Conservation (phyloP, 176 grass and related monocot species). For the Neostapfia colusana region DNA sequence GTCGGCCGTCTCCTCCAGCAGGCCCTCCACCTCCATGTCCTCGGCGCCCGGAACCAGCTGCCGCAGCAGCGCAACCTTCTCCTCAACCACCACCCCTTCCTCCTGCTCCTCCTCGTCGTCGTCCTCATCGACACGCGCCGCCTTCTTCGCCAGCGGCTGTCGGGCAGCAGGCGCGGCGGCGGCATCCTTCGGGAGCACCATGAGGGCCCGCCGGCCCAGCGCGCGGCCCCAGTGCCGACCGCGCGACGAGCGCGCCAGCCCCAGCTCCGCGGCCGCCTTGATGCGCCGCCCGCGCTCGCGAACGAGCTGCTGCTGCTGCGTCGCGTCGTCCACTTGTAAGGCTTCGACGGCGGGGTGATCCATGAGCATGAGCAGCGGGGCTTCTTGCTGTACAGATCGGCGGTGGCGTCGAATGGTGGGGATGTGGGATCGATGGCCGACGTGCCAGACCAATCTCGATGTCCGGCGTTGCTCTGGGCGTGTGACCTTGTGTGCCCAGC, state of each 20-base stretch:
- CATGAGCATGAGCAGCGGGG: background rate
- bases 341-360: background rate
- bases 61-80: constrained; percentile 58
- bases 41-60: constrained; percentile 73
- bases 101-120: background rate
- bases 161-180: background rate
- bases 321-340: background rate
- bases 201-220: constrained; percentile 37
- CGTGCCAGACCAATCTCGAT: background rate
- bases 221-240: constrained; percentile 58
- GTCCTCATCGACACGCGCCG: background rate
- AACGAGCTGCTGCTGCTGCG: constrained; percentile 18
- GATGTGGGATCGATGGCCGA: background rate
- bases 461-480: background rate
- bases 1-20: constrained; percentile 84
- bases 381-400: background rate
- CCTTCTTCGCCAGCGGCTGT: background rate
- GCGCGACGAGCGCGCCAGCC: constrained; percentile 54
- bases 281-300: constrained; percentile 62
- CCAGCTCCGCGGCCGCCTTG: constrained; percentile 67
- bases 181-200: background rate
- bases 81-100: constrained; percentile 40
- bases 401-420: background rate
- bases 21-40: constrained; percentile 52
- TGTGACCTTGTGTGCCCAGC: background rate